These are phyloP conservation scores for Fraxinus cuspidata DNA, from an alignment of 257 asterid species.

Conservation along the genomic window DNA sequence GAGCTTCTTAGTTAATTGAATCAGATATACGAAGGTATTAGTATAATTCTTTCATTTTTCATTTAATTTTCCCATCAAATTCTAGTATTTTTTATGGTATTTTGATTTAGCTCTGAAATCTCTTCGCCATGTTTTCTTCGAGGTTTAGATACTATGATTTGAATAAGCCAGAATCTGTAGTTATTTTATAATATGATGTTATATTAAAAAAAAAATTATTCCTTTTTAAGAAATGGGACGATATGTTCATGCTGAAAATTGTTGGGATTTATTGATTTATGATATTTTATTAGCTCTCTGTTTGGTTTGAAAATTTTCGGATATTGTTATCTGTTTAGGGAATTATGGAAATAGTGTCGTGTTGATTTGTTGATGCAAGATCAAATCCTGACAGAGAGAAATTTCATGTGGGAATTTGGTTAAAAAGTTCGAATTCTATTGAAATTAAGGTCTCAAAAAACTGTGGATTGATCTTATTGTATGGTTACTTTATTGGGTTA, in stretches of 20 bases:
- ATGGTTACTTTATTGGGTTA: neutral
- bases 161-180: neutral
- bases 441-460: neutral
- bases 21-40: conserved; percentile 22
- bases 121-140: neutral
- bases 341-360: neutral
- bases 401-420: neutral
- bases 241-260: neutral
- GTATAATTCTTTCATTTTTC: neutral
- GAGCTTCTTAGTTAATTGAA: conserved; percentile 1
- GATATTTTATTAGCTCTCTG: neutral
- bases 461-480: neutral
- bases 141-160: neutral
- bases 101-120: neutral
- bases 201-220: no score
- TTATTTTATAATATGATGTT: neutral
- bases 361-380: neutral
- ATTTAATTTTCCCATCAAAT: neutral
- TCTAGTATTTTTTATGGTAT: neutral
- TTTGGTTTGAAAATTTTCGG: neutral
- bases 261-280: neutral
- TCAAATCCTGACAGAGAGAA: neutral
- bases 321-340: neutral
- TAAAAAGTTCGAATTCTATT: neutral
- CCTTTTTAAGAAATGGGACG: neutral